Base-by-base conservation (phyloP, 768 basidiomycete species). In the Austroboletus eburneus region DNA sequence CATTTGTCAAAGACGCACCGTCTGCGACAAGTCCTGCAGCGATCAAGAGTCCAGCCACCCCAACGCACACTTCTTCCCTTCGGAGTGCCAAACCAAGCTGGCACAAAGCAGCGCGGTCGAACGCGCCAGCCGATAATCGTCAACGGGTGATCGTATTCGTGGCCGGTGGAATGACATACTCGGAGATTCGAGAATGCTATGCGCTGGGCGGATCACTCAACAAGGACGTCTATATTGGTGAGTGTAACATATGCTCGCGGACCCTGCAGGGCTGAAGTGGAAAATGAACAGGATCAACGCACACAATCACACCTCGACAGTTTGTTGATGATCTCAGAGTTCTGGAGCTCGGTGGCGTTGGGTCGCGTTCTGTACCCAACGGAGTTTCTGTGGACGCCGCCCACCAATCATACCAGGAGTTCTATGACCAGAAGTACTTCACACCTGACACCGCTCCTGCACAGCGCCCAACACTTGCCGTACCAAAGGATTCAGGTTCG, bases 131-230 rank as follows among this genome's bases (percentile, higher is more conserved):
- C 69, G 72, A 84, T 29, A 74, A 77, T 42, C 77, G 81, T 48
- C 86, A 91, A 65, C 78, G 95, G 23, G 58, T 96, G 13, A 74
- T 99, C 29, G 79, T 97, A 16, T 98, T 98, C 66, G 74, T 97
- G 20, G 88, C 90, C 13, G 96, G 96, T 29, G 96, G 96, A 2
- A 84, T 94, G 78, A 94, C 96, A 2, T 93, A 92, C 63, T 95
- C 93, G 0, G 96, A 99, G 68, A 85, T 94, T 67, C 77, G 95
- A 49, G 82, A 92, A 58, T 85, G 81, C 38, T 98, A 97, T 61
- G 75, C 83, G 41, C 72, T 95, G 14, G 87, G 91, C 3, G 74
- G 72, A 39, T 63, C 79, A 2, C 63, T 91, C 43, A 85, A 87
- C 58, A 92, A 87, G 66, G 96, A 99, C 57, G 79, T 98, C 43